These are phyloP conservation scores for Amyloporia xantha DNA, from an alignment of 768 basidiomycete genomes.

Conservation along the genomic window DNA sequence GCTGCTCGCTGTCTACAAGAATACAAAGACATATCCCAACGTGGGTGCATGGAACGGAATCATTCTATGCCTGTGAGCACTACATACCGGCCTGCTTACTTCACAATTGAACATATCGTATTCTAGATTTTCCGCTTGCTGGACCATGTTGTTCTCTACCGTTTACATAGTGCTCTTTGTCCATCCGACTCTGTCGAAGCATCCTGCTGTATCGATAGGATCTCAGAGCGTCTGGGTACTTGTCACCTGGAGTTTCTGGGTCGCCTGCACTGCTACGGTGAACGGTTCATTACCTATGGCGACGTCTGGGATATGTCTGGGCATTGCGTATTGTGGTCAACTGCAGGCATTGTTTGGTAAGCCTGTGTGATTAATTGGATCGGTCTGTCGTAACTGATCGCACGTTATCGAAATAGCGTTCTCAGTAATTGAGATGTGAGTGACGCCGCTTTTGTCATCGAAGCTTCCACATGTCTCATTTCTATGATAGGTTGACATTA, in stretches of 20 bases:
- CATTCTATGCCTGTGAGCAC: slow-evolving; percentile 45
- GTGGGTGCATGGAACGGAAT: slow-evolving; percentile 36
- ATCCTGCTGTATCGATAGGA: slow-evolving; percentile 49
- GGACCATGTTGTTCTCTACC: slow-evolving; percentile 51
- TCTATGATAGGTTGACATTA: not conserved
- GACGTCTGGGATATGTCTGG: slow-evolving; percentile 33
- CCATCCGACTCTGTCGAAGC: slow-evolving; percentile 50
- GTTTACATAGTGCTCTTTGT: slow-evolving; percentile 52
- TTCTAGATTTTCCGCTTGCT: slow-evolving; percentile 49
- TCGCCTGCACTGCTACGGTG: slow-evolving; percentile 46
- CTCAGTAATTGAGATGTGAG: not conserved
- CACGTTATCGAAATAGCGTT: not conserved
- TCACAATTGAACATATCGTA: not conserved
- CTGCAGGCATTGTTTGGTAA: slow-evolving; percentile 48
- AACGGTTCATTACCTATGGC: slow-evolving; percentile 43
- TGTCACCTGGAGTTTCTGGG: slow-evolving; percentile 55
- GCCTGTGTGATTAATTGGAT: slow-evolving; percentile 8
- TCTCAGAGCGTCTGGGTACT: slow-evolving; percentile 55
- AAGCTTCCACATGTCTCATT: not conserved
- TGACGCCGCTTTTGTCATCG: not conserved
- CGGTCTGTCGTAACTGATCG: not conserved
- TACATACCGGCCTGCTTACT: no score
- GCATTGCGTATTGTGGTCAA: slow-evolving; percentile 49
- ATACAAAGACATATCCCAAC: slow-evolving; percentile 46
- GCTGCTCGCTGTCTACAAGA: slow-evolving; percentile 51